Base-by-base conservation (phyloP, 495 filamentous ascomycete species). In the Aspergillus nanangensis region DNA sequence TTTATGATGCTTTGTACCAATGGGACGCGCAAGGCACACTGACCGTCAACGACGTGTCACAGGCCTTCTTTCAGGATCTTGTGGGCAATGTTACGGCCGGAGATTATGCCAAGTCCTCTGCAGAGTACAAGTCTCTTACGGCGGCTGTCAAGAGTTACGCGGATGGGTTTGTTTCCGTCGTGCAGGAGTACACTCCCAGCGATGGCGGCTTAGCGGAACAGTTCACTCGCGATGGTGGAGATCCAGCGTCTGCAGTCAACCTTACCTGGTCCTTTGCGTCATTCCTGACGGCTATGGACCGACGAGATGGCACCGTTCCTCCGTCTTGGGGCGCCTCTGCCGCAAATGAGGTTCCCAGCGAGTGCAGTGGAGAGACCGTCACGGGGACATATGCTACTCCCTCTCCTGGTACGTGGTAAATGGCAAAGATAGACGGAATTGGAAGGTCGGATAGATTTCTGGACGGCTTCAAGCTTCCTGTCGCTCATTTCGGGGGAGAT, bases 211-310 rank as follows among this genome's bases (percentile, higher is more conserved):
- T 87, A 5, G 60, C 78, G 4, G 84, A 88, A 60, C 82, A 87
- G 53, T 86, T 70, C 56, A 66, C 70, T 48, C 71, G 75, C 43
- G 61, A 67, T 47, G 64, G 52, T 32, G 84, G 84, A 17, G 42
- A 41, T 0, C 75, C 76, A 1, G 44, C 76, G 32, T 81, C 79
- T 7, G 84, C 81, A 8, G 19, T 51, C 9, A 70, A 85, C 53
- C 66, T 87, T 13, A 87, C 84, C 13, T 88, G 84, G 83, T 85
- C 78, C 10, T 84, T 81, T 55, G 77, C 79, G 3, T 64, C 80
- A n/a, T 83, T 84, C 65, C 53, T 83, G 29, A 79, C 80, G 5
- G 76, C 77, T 41, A 55, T 66, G n/a, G 66, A 65, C n/a, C 53
- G 65, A 43, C 47, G 61, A 61, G 25, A 63, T 61, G 24, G 72